Conservation (phyloP, 2,329 filamentous ascomycete species). For the Sclerotinia borealis region DNA sequence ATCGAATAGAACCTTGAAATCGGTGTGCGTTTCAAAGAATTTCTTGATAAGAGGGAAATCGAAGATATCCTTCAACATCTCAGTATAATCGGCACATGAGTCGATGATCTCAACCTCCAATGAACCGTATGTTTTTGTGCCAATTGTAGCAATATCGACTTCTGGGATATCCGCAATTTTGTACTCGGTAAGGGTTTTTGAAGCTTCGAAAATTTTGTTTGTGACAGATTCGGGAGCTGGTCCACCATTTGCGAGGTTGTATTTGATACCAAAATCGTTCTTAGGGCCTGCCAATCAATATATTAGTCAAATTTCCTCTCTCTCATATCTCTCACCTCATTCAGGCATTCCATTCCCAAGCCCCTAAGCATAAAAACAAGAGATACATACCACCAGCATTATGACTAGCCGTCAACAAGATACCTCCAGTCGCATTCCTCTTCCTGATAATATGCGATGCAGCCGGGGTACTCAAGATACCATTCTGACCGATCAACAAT, state of each 20-base stretch:
- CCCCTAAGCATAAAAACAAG: not conserved
- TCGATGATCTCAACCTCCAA: constrained; percentile 95
- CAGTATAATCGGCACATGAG: constrained; percentile 84
- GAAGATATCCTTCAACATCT: constrained; percentile 98
- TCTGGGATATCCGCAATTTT: constrained; percentile 85
- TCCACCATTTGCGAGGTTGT: constrained; percentile 94
- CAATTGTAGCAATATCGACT: constrained; percentile 76
- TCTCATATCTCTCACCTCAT: not conserved
- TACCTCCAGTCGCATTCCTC: constrained; percentile 90
- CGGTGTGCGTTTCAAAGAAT: constrained; percentile 78
- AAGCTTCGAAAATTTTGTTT: constrained; percentile 93
- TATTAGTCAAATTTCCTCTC: not conserved
- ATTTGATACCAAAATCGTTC: constrained; percentile 99
- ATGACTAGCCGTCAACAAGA: constrained; percentile 93
- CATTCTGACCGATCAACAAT: constrained; percentile 90
- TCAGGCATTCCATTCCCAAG: not conserved
- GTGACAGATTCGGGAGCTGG: constrained; percentile 94
- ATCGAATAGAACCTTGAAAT: constrained; percentile 97
- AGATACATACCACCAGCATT: constrained; percentile 78
- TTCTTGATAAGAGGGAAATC: constrained; percentile 94
- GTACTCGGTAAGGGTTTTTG: constrained; percentile 86
- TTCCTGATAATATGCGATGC: constrained; percentile 95
- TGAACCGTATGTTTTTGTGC: constrained; percentile 73
- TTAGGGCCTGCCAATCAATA: constrained; percentile 58
- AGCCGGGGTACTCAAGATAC: constrained; percentile 93